These are phyloP conservation scores for Cladorrhinum sp. DNA, from an alignment of 2,329 filamentous ascomycete genomes.

Conservation along the genomic window DNA sequence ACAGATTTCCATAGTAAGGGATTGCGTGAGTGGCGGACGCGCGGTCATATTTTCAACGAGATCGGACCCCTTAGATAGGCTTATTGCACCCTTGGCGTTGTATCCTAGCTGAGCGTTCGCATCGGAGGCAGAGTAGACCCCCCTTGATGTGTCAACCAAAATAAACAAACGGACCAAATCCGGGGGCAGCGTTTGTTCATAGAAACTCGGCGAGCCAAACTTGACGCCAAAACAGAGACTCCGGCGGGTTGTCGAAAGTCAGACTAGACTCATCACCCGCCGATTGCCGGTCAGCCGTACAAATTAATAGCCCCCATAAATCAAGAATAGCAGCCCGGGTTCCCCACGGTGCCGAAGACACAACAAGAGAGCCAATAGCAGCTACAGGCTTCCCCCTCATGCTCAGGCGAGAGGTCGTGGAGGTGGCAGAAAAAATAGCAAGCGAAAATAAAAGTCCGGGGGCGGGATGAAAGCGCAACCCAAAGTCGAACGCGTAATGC, in stretches of 20 bases:
- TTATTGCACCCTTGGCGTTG: slow-evolving; percentile 13
- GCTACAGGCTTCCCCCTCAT: slow-evolving; percentile 14
- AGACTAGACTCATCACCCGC: slow-evolving; percentile 14
- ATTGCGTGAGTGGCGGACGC: slow-evolving; percentile 7
- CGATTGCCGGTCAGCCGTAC: slow-evolving; percentile 26
- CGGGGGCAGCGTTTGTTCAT: neutral
- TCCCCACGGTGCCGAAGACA: slow-evolving; percentile 23
- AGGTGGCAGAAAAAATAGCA: slow-evolving; percentile 16
- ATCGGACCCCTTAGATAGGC: slow-evolving; percentile 5
- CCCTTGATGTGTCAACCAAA: neutral
- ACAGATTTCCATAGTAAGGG: neutral
- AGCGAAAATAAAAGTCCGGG: slow-evolving; percentile 11
- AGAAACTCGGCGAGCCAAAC: slow-evolving; percentile 4
- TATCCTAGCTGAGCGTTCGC: slow-evolving; percentile 6
- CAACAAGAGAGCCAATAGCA: slow-evolving; percentile 23
- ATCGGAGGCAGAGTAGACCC: neutral
- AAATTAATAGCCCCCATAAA: slow-evolving; percentile 21
- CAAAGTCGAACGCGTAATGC: slow-evolving; percentile 28
- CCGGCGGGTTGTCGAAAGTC: neutral
- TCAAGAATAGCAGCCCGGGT: slow-evolving; percentile 24
- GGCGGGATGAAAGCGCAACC: slow-evolving; percentile 18
- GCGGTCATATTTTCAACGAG: slow-evolving; percentile 5
- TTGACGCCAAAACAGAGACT: neutral
- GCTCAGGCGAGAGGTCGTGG: slow-evolving; percentile 18
- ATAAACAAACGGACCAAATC: slow-evolving; percentile 2